phyloP scores from a whole-genome alignment of 2,329 filamentous ascomycete species.

The Trichoderma koningii region DNA sequence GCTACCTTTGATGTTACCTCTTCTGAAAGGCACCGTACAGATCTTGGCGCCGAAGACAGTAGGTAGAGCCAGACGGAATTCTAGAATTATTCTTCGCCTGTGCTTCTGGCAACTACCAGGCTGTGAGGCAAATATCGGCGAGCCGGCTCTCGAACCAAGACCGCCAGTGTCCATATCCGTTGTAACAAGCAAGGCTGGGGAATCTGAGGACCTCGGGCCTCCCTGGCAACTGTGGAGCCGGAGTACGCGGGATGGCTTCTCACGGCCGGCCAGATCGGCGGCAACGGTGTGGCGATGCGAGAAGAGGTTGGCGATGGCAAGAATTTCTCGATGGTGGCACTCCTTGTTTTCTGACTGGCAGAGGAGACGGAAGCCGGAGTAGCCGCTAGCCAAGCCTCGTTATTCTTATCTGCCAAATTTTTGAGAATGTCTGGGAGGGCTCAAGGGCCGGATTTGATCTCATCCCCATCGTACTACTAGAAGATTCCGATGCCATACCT shows the following conservation, averaged over 20 bases:
- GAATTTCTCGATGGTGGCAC: neutral
- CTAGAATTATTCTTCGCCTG: neutral
- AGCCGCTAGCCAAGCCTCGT: conserved; percentile 8
- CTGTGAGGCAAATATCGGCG: conserved; percentile 11
- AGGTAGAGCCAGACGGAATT: neutral
- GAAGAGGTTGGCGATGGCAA: neutral
- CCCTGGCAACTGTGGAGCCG: conserved; percentile 24
- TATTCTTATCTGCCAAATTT: neutral
- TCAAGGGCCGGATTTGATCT: neutral
- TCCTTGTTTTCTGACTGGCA: neutral
- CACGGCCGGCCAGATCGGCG: conserved; percentile 25
- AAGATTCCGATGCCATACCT: conserved; percentile 5
- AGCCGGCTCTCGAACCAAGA: neutral
- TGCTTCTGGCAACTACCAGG: conserved; percentile 2
- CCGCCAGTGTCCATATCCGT: conserved; percentile 7
- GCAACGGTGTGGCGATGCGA: conserved; percentile 21
- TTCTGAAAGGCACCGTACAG: neutral
- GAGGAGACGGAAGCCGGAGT: neutral
- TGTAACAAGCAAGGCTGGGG: conserved; percentile 13
- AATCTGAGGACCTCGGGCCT: conserved; percentile 21
- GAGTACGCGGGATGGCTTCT: conserved; percentile 24
- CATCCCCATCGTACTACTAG: conserved; percentile 2
- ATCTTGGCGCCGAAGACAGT: neutral
- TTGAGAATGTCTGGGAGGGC: neutral
- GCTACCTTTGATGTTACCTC: neutral